phyloP scores from a whole-genome alignment of 768 basidiomycete genomes.

The Coprinopsis strossmayeri region DNA sequence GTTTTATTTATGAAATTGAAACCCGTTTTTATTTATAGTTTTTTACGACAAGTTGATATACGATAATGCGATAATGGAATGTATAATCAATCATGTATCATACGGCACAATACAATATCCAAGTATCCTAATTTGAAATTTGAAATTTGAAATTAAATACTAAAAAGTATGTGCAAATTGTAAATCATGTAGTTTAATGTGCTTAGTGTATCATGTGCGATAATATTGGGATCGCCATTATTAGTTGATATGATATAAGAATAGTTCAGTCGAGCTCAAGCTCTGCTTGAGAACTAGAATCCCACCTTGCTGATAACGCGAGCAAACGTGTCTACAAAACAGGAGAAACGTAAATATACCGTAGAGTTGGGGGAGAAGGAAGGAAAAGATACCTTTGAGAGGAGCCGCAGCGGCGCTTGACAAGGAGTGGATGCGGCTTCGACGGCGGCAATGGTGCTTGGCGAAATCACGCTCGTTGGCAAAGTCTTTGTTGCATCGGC shows the following conservation, averaged over 20 bases:
- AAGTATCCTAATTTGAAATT: no score
- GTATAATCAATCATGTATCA: no score
- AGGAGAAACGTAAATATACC: neutral
- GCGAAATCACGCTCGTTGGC: slow-evolving; percentile 15
- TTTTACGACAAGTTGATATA: no score
- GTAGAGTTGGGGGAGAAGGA: neutral
- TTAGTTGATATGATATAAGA: neutral
- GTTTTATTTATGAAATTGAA: no score
- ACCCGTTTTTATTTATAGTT: no score
- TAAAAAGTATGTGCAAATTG: no score
- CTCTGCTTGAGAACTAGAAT: no score
- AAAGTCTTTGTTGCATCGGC: slow-evolving; percentile 17
- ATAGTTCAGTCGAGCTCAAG: neutral
- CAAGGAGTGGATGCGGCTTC: slow-evolving; percentile 4
- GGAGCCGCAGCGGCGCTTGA: slow-evolving; percentile 6
- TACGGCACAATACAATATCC: no score
- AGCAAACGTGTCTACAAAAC: slow-evolving; percentile 8
- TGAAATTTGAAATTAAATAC: neutral
- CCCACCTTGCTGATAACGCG: slow-evolving; percentile 1
- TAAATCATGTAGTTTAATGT: no score
- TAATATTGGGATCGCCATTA: no score
- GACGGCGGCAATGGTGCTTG: slow-evolving; percentile 17
- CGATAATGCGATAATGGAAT: no score
- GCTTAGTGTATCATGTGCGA: no score
- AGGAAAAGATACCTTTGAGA: slow-evolving; percentile 10